A percentile compares a stretch with the other conserved stretches of the same genome.
Evolutionary conservation across 176 grass and related monocot genomes (phyloP).

Genomic region (Thinopyrum elongatum): DNA sequence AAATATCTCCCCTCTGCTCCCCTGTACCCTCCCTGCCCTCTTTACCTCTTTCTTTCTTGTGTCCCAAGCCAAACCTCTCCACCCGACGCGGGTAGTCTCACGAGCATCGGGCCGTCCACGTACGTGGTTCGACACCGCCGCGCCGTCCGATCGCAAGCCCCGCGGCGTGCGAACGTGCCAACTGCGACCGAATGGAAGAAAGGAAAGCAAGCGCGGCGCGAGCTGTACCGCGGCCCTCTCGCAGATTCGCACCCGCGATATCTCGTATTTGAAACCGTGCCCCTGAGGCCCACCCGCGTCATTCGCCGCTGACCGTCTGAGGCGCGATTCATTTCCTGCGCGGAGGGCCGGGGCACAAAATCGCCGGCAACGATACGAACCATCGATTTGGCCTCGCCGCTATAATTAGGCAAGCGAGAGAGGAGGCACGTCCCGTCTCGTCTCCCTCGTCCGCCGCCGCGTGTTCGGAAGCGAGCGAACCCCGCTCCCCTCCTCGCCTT

Average conservation of each 20-base stretch:
- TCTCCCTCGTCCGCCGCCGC: slow-evolving; percentile 37
- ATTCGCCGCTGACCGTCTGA: background rate
- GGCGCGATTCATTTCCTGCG: accelerated
- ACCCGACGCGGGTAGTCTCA: background rate
- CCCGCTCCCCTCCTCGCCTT: slow-evolving; percentile 1
- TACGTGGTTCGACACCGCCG: background rate
- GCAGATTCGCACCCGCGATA: background rate
- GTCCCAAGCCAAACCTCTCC: slow-evolving; percentile 28
- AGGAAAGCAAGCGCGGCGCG: slow-evolving; percentile 12
- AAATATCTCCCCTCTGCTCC: background rate
- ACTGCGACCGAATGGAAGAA: background rate
- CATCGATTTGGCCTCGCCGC: background rate
- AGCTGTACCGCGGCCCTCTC: background rate
- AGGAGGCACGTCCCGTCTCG: slow-evolving; percentile 11
- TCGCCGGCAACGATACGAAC: background rate
- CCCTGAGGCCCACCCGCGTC: background rate
- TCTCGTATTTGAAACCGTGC: accelerated
- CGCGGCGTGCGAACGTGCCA: slow-evolving; percentile 5
- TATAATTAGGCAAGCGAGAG: slow-evolving; percentile 33
- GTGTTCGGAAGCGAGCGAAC: slow-evolving; percentile 40
- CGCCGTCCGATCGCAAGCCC: slow-evolving; percentile 18
- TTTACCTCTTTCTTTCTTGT: slow-evolving; percentile 38
- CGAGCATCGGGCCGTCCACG: slow-evolving; percentile 36
- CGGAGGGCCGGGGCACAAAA: background rate
- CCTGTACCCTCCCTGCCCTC: background rate